Conservation (phyloP, 768 basidiomycete genomes). For the Termitomyces titanicus region DNA sequence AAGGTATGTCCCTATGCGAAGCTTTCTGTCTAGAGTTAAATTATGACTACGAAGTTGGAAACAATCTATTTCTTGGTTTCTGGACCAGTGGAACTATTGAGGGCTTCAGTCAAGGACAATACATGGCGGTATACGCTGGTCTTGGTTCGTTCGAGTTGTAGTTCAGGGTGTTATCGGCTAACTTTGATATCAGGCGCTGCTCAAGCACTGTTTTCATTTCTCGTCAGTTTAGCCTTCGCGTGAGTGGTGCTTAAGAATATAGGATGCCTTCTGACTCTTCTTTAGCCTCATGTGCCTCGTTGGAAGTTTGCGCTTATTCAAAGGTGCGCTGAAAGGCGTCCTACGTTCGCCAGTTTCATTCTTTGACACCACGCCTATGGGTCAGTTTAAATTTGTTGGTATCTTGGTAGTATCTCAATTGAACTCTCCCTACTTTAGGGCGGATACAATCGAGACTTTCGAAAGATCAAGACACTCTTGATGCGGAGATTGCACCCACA, state of each 20-base stretch:
- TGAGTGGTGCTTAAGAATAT: constrained; percentile 22
- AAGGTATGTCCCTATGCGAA: constrained; percentile 31
- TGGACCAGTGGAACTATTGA: constrained; percentile 59
- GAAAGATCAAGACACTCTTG: constrained; percentile 60
- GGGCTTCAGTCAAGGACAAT: constrained; percentile 56
- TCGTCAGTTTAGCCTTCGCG: constrained; percentile 47
- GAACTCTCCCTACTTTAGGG: constrained; percentile 28
- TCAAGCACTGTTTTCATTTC: constrained; percentile 49
- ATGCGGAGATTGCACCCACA: constrained; percentile 43
- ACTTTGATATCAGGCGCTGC: constrained; percentile 33
- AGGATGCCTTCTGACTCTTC: not conserved
- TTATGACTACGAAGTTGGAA: constrained; percentile 40
- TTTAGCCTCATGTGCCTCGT: constrained; percentile 33
- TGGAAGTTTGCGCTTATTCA: constrained; percentile 51
- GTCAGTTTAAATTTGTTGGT: constrained; percentile 27
- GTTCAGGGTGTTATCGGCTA: not conserved
- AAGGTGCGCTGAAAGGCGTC: constrained; percentile 49
- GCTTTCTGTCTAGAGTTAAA: not conserved
- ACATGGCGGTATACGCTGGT: constrained; percentile 60
- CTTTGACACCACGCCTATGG: constrained; percentile 72
- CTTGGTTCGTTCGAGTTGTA: constrained; percentile 28
- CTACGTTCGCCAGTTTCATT: constrained; percentile 61
- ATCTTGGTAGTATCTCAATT: not conserved
- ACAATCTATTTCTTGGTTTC: constrained; percentile 68
- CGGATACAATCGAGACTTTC: constrained; percentile 55